These are phyloP conservation scores for Suhomyces anneliseae DNA, from an alignment of 1,139 yeast genomes.

Conservation along the genomic window DNA sequence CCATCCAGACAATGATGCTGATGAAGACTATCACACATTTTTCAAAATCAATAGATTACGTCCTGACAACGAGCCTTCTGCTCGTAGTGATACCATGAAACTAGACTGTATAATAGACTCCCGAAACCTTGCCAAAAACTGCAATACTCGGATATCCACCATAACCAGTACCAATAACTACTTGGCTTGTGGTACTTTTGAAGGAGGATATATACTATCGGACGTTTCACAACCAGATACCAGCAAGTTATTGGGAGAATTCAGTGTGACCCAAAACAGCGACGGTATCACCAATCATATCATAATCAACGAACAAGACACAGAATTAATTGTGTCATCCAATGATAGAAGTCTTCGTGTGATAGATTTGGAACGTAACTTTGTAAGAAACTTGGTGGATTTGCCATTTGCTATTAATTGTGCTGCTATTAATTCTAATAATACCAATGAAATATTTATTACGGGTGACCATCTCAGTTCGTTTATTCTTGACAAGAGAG, in stretches of 20 bases:
- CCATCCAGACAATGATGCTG: constrained; percentile 3
- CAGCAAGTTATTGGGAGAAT: constrained; percentile 34
- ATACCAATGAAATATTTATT: constrained; percentile 39
- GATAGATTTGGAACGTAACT: constrained; percentile 31
- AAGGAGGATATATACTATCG: constrained; percentile 50
- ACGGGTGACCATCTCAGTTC: constrained; percentile 53
- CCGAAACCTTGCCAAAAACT: constrained; percentile 27
- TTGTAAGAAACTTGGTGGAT: constrained; percentile 6
- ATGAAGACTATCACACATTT: constrained; percentile 31
- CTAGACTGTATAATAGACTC: constrained; percentile 43
- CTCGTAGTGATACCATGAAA: constrained; percentile 28
- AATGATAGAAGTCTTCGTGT: constrained; percentile 48
- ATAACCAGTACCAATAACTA: constrained; percentile 44
- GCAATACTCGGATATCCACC: constrained; percentile 49
- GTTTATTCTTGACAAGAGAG: constrained; percentile 46
- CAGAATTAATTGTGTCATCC: constrained; percentile 41
- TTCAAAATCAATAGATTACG: constrained; percentile 39
- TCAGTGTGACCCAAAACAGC: constrained; percentile 39
- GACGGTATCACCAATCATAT: constrained; percentile 62
- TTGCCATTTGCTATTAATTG: constrained; percentile 56
- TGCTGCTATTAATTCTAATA: constrained; percentile 38
- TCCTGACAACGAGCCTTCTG: constrained; percentile 24
- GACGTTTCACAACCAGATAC: constrained; percentile 27
- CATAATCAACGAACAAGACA: constrained; percentile 28
- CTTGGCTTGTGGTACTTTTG: constrained; percentile 55